Evolutionary conservation across 805 yeast genomes (phyloP), one percentile per base, ranked within the genome.

Genomic region (Yarrowia deformans): DNA sequence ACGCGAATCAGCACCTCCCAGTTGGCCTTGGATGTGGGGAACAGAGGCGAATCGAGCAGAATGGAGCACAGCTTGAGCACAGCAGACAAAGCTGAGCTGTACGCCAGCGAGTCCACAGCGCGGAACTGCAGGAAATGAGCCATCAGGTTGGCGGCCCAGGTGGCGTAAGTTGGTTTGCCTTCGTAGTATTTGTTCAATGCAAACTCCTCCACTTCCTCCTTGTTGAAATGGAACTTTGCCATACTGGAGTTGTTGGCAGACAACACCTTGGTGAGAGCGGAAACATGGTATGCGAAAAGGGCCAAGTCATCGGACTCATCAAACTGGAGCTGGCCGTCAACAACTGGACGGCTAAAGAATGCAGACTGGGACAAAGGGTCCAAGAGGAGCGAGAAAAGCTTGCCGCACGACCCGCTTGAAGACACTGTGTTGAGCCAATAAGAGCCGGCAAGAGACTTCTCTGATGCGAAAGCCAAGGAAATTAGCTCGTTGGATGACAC

Each of bases 251-350:
- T 63, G 39, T 63, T 63, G 37, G 68, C 68, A 8, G 67, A 39
- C 37, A 91, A 75, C 0, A 91, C 84, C 50, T 84, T 84, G 8
- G 82, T 77, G 8, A 93, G 73, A 0, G 85, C 81, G 19, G 82
- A 81, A 56, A 90, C 74, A 69, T 88, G 84, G 75, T 93, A 93
- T 1, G 87, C 80, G 72, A 90, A 88, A 29, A 84, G 79, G 1
- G 83, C 86, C 64, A 86, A 80, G 75, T 93, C 97, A 73, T 89
- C 90, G 32, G 83, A 79, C 1, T 69, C 63, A 68, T 75, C 70
- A 67, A 39, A 40, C 23, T 23, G 39, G 29, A 45, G 35, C 37
- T 78, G 69, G 61, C 72, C 69, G 73, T 46, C 52, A 1, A 43
- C 42, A 16, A 14, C 52, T 5, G 66, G 52, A 7, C 66, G 50